Evolutionary conservation across 176 grass and related monocot genomes (phyloP), one percentile per base, ranked within the genome.

Genomic region (Oryza glumipatula): DNA sequence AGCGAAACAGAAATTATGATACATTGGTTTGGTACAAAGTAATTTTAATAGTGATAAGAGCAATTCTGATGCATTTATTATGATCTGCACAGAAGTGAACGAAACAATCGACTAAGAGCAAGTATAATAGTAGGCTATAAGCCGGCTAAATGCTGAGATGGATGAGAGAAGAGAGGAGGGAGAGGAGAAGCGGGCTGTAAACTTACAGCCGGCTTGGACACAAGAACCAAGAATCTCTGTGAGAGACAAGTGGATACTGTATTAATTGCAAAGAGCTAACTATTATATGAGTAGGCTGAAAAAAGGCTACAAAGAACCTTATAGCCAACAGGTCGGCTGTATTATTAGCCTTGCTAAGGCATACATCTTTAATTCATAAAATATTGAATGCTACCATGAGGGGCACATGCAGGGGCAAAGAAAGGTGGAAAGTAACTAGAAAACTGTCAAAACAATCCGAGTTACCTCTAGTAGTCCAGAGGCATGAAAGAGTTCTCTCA

Each of bases 391-490:
- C 10, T 60, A 33, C 9, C n/a, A 70, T 89, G 61, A 61, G 19
- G 36, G 32, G 6, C 4, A 35, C 38, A 66, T 30, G 69, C 21
- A 63, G 19, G 26, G 68, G 39, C 13, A 19, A 70, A 6, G 48
- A 79, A 56, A 64, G 26, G 19, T 28, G 9, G 21, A 80, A 66
- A 76, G 48, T 72, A 80, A 76, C 16, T 41, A 24, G 23, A 35
- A 76, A 21, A 76, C 23, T 43, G 11, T 22, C 36, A 0, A 87
- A 65, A 26, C 46, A 52, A 44, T 13, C 21, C 63, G 23, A 79
- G 74, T 72, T 90, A 98, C 96, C 96, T 93, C 86, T 51, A 81
- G 39, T 51, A 98, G 82, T n/a, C 93, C 96, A 90, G 89, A 93
- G 69, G 77, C 61, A 92, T 9, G 64, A 83, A 98, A 93, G 35